These are phyloP conservation scores for Blastosporella zonata DNA, from an alignment of 1,284 basidiomycete species.

Conservation along the genomic window DNA sequence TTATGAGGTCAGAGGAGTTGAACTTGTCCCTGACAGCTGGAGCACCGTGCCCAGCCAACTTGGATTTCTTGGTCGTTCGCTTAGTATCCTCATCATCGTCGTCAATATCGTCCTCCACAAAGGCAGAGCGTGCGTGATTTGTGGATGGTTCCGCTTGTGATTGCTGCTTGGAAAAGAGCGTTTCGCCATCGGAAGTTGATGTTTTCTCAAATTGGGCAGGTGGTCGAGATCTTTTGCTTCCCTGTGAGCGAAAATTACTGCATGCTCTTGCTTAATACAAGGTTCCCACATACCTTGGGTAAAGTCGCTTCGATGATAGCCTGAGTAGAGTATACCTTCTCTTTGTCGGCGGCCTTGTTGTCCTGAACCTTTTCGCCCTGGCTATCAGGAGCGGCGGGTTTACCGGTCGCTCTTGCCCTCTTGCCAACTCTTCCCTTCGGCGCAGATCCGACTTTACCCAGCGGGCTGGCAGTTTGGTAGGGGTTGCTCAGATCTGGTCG, in stretches of 20 bases:
- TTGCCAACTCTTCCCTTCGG: slow-evolving; percentile 40
- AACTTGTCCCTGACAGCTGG: slow-evolving; percentile 4
- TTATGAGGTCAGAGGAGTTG: slow-evolving; percentile 22
- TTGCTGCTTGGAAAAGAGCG: slow-evolving; percentile 21
- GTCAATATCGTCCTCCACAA: slow-evolving; percentile 34
- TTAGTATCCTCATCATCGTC: slow-evolving; percentile 27
- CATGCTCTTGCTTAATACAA: neutral
- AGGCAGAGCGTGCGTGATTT: slow-evolving; percentile 6
- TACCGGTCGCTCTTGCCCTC: slow-evolving; percentile 34
- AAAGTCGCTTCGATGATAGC: slow-evolving; percentile 70
- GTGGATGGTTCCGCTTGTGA: slow-evolving; percentile 3
- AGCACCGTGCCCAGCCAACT: slow-evolving; percentile 25
- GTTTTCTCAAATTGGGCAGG: slow-evolving; percentile 37
- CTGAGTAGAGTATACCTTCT: slow-evolving; percentile 46
- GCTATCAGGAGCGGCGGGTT: slow-evolving; percentile 27
- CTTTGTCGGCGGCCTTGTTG: slow-evolving; percentile 30
- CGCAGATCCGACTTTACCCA: slow-evolving; percentile 37
- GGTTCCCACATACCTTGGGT: slow-evolving; percentile 51
- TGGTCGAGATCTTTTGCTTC: slow-evolving; percentile 67
- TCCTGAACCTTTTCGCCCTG: slow-evolving; percentile 31
- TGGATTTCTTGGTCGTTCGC: slow-evolving; percentile 29
- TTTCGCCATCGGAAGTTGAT: slow-evolving; percentile 4
- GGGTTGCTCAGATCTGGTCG: slow-evolving; percentile 67
- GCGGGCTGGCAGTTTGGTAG: slow-evolving; percentile 63
- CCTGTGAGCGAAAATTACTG: slow-evolving; percentile 36